Conservation (phyloP, 2,329 filamentous ascomycete genomes). For the Hirsutella thompsonii region DNA sequence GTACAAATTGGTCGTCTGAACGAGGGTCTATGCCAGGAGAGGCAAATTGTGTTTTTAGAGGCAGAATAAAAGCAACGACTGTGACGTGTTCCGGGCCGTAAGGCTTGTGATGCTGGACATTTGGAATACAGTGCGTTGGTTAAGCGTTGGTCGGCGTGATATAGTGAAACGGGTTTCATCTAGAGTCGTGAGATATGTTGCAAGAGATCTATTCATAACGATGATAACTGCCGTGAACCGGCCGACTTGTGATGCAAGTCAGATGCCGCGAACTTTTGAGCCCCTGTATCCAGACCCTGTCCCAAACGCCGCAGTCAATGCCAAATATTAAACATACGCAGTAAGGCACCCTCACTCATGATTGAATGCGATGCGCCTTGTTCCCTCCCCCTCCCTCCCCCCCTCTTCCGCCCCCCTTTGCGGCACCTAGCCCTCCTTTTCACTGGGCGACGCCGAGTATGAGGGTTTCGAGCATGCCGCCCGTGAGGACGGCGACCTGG, state of each 20-base stretch:
- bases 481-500: conserved; percentile 68
- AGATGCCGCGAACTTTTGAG: no score
- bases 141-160: no score
- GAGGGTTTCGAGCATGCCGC: conserved; percentile 72
- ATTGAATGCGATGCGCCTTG: no score
- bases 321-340: not conserved
- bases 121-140: no score
- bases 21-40: not conserved
- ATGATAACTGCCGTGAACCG: no score
- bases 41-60: not conserved
- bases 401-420: no score
- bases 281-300: not conserved
- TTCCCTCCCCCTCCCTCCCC: no score
- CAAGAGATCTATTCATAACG: no score
- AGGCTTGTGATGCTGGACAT: not conserved
- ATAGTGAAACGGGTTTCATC: no score
- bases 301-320: not conserved
- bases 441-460: conserved; percentile 19
- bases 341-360: no score
- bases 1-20: not conserved
- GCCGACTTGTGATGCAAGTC: not conserved
- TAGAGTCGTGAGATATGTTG: no score
- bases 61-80: not conserved
- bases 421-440: no score
- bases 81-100: not conserved